A percentile compares a stretch with the other conserved stretches of the same genome.
phyloP scores from a whole-genome alignment of 1,284 basidiomycete genomes.

The Moniliophthora roreri region DNA sequence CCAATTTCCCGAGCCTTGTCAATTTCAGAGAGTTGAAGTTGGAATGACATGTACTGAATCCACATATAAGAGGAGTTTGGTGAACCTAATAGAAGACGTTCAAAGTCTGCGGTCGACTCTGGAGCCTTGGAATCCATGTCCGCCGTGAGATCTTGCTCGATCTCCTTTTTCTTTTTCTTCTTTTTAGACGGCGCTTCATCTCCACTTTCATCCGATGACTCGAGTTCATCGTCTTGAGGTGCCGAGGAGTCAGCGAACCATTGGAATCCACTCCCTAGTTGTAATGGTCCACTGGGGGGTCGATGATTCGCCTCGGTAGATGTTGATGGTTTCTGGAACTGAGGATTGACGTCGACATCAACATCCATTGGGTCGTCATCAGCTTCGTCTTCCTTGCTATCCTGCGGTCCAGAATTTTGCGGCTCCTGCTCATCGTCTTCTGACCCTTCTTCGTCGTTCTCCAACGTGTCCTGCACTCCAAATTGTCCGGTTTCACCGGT shows the following conservation, averaged over 20 bases:
- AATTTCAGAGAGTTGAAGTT: conserved; percentile 92
- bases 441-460: conserved; percentile 22
- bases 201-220: conserved; percentile 50
- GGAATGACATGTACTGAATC: conserved; percentile 99
- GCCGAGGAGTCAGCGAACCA: conserved; percentile 52
- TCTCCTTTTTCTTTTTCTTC: conserved; percentile 67
- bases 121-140: conserved; percentile 85
- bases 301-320: conserved; percentile 12
- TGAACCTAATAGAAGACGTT: conserved; percentile 91
- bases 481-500: conserved; percentile 30
- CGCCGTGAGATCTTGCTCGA: conserved; percentile 82
- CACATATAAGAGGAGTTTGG: conserved; percentile 98
- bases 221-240: conserved; percentile 32
- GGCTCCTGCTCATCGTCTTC: conserved; percentile 23
- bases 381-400: conserved; percentile 29
- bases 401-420: conserved; percentile 20
- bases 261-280: conserved; percentile 63
- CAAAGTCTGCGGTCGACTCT: conserved; percentile 92
- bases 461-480: conserved; percentile 25
- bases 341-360: conserved; percentile 34
- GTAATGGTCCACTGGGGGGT: conserved; percentile 36
- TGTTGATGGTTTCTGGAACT: conserved; percentile 24
- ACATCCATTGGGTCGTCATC: conserved; percentile 39
- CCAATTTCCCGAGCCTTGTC: conserved; percentile 92
- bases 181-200: conserved; percentile 49